Evolutionary conservation across 495 filamentous ascomycete species (phyloP), one percentile per base, ranked within the genome.

Genomic region (Bryoglossum gracile): DNA sequence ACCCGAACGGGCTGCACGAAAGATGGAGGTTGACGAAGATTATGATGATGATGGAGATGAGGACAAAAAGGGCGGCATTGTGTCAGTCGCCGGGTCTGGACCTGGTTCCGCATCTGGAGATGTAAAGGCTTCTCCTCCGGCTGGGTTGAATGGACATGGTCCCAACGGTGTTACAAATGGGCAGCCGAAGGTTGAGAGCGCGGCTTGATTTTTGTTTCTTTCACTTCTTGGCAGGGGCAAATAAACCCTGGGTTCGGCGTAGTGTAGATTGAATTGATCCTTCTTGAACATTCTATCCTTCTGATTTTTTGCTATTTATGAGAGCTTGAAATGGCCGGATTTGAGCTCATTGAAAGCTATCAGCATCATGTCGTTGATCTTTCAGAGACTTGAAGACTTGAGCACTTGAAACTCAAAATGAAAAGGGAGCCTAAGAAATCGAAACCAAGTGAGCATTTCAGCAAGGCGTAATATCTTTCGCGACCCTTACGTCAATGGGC

Each of bases 11-110:
- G 87, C 92, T 4, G 85, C 86, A 26, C 78, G 92, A 8, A 92
- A 95, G 64, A 94, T 98, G 82, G 92, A 97, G 18, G 84, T 97
- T 35, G 92, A 98, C 61, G 91, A 98, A 64, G 95, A 98, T 53
- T 77, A 82, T 56, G 91, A 95, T 64, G 89, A 94, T 55, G 88
- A 87, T 23, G 80, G 68, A 13, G 85, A 84, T 45, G 90, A 94
- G 53, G 83, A 94, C 40, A 89, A 94, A 66, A 80, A 77, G 50
- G 68, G 68, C 2, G 70, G 68, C 14, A 58, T 62, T 9, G 56
- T 54, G 6, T 65, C 66, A n/a, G 61, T 56, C 13, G 14, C 36
- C 8, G 57, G 46, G 11, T 61, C 58, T 21, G 57, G 53, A 11
- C 57, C 68, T 16, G 54, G 60, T 19, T 66, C 68, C 33, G 46